These are phyloP conservation scores for Brettanomyces anomalus DNA, from an alignment of 805 yeast genomes.

Conservation along the genomic window DNA sequence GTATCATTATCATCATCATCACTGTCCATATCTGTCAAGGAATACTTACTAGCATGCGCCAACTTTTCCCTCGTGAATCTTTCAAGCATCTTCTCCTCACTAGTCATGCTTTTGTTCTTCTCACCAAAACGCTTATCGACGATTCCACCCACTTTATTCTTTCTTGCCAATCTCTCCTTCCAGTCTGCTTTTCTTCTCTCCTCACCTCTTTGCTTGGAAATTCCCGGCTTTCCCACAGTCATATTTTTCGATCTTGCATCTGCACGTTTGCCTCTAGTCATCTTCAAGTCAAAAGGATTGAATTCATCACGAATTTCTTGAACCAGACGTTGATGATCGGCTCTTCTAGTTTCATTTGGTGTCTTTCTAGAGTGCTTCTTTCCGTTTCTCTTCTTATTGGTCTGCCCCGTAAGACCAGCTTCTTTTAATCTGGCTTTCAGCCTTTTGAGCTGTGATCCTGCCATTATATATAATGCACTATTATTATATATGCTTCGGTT, in stretches of 20 bases:
- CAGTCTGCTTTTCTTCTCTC: conserved; percentile 52
- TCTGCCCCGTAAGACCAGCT: conserved; percentile 81
- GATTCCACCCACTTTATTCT: conserved; percentile 70
- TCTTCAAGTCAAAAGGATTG: conserved; percentile 81
- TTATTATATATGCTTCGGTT: background rate
- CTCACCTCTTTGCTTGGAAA: conserved; percentile 61
- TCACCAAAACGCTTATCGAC: conserved; percentile 92
- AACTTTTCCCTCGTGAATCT: conserved; percentile 89
- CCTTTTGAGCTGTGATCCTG: conserved; percentile 77
- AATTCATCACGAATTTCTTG: conserved; percentile 68
- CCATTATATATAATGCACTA: background rate
- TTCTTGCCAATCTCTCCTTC: conserved; percentile 51
- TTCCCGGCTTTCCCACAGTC: conserved; percentile 61
- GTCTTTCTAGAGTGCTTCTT: conserved; percentile 37
- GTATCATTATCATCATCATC: conserved; percentile 54
- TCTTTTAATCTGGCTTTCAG: conserved; percentile 68
- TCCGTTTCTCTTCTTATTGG: conserved; percentile 53
- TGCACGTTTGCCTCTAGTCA: conserved; percentile 55
- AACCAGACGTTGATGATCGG: conserved; percentile 52
- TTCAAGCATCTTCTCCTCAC: conserved; percentile 91
- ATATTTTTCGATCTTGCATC: conserved; percentile 35
- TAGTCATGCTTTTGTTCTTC: conserved; percentile 54
- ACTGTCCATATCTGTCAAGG: conserved; percentile 69
- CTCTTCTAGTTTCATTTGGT: conserved; percentile 60
- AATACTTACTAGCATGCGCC: conserved; percentile 42